phyloP scores from a whole-genome alignment of 2,329 filamentous ascomycete genomes.

The Phialophora macrospora region DNA sequence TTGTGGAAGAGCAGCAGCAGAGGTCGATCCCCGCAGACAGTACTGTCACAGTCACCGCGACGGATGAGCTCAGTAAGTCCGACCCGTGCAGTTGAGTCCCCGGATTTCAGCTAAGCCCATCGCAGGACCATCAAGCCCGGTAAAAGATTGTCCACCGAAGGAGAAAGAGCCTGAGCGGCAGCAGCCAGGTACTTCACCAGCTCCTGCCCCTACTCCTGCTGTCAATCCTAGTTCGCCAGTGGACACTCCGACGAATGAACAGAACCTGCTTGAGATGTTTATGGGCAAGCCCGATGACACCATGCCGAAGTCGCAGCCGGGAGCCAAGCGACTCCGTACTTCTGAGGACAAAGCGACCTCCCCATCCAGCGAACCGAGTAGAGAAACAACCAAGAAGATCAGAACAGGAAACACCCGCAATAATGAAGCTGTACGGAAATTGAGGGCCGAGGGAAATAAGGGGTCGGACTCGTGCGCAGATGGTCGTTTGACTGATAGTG shows the following conservation, averaged over 20 bases:
- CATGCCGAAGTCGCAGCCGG: not conserved
- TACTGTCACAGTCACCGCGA: not conserved
- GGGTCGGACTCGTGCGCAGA: not conserved
- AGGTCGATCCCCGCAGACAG: not conserved
- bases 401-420: not conserved
- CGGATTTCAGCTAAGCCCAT: not conserved
- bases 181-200: not conserved
- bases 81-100: not conserved
- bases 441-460: not conserved
- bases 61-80: not conserved
- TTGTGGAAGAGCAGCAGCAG: not conserved
- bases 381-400: not conserved
- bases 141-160: not conserved
- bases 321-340: not conserved
- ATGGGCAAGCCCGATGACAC: not conserved
- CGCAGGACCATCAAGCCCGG: not conserved
- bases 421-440: not conserved
- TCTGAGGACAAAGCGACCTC: not conserved
- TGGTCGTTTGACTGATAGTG: not conserved
- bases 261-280: not conserved
- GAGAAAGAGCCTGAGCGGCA: not conserved
- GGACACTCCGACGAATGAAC: not conserved
- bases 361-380: not conserved
- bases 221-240: too few species aligned
- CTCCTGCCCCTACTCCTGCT: not conserved